A percentile compares a stretch with the other conserved stretches of the same genome.
phyloP scores from a whole-genome alignment of 768 basidiomycete genomes.

The Mycena capillaripes region DNA sequence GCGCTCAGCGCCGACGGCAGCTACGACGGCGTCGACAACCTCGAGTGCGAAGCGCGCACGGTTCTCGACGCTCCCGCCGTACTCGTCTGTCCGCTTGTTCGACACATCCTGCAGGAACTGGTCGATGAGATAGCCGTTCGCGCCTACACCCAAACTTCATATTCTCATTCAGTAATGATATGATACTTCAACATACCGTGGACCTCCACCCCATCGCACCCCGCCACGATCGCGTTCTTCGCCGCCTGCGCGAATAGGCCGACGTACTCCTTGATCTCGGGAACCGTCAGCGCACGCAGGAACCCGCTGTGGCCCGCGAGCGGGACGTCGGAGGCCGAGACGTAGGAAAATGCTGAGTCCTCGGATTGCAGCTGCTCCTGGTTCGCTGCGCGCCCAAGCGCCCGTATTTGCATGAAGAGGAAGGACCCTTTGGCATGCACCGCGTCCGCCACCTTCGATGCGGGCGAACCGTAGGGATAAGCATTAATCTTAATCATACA shows the following conservation, averaged over 20 bases:
- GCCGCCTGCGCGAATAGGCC: too few relatives aligned
- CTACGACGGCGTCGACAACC: conserved; percentile 55
- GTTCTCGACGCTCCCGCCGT: too few relatives aligned
- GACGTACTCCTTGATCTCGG: too few relatives aligned
- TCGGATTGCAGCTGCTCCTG: conserved; percentile 43
- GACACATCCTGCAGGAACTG: too few relatives aligned
- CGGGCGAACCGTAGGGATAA: not conserved
- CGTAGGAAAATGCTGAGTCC: conserved; percentile 39
- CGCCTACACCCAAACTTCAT: too few relatives aligned
- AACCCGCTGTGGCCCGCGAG: conserved; percentile 31
- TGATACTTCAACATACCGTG: conserved; percentile 14
- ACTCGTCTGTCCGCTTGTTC: too few relatives aligned
- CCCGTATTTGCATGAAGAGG: conserved; percentile 62
- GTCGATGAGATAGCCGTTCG: too few relatives aligned
- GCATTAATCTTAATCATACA: too few relatives aligned
- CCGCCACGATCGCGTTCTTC: too few relatives aligned
- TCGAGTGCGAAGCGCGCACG: conserved; percentile 61
- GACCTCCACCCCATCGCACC: conserved; percentile 18
- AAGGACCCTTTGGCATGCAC: conserved; percentile 63
- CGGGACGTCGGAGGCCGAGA: conserved; percentile 40
- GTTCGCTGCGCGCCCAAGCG: conserved; percentile 53
- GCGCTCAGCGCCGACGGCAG: conserved; percentile 56
- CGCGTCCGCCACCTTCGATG: conserved; percentile 54
- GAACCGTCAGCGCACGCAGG: conserved; percentile 27
- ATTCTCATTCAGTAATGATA: not conserved